Conservation (phyloP, 2,329 filamentous ascomycete genomes). For the Venturia asperata region DNA sequence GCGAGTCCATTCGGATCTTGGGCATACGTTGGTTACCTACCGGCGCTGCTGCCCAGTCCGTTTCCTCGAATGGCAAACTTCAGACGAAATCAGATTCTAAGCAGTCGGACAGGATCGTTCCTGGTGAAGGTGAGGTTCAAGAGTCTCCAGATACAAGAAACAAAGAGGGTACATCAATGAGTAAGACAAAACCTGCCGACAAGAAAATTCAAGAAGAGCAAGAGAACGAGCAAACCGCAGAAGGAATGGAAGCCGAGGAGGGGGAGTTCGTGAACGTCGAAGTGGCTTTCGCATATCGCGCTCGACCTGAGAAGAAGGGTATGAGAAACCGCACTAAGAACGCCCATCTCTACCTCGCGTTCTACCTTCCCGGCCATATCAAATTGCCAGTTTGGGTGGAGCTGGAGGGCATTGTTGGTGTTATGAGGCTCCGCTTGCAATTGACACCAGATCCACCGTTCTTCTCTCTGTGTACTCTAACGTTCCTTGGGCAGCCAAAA, state of each 20-base stretch:
- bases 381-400: conserved; percentile 62
- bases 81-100: conserved; percentile 37
- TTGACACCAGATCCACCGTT: conserved; percentile 71
- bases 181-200: conserved; percentile 32
- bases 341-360: conserved; percentile 64
- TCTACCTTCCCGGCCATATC: conserved; percentile 56
- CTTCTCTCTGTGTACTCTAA: conserved; percentile 66
- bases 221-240: conserved; percentile 35
- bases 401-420: conserved; percentile 63
- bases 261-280: conserved; percentile 74
- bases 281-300: conserved; percentile 65
- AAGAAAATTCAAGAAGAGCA: conserved; percentile 30
- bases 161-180: conserved; percentile 29
- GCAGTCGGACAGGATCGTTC: conserved; percentile 46
- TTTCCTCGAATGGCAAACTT: conserved; percentile 52
- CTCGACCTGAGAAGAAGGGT: conserved; percentile 53
- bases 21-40: conserved; percentile 67
- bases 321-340: conserved; percentile 60
- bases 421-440: conserved; percentile 61
- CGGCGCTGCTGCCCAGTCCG: conserved; percentile 57
- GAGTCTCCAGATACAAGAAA: conserved; percentile 31
- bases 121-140: conserved; percentile 36
- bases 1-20: conserved; percentile 61
- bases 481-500: conserved; percentile 68
- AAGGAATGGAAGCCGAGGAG: conserved; percentile 68